These are phyloP conservation scores for Blechomonas ayalai DNA, from an alignment of 208 protist species.

Conservation along the genomic window DNA sequence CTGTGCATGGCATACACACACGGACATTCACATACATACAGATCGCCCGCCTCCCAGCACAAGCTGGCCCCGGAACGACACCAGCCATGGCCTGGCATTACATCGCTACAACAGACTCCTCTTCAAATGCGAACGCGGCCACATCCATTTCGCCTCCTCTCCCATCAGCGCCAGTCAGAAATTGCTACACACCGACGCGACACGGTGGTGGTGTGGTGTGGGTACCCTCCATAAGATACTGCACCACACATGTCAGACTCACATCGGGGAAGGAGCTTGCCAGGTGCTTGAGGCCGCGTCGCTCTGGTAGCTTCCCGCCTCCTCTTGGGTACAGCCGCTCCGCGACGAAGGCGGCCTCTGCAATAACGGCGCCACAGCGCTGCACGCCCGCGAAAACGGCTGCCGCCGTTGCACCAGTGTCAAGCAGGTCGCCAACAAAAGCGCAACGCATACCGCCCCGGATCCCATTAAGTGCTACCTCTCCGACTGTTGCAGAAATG, in stretches of 20 bases:
- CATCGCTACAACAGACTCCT: no score
- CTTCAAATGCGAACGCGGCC: no score
- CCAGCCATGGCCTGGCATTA: no score
- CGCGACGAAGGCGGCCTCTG: slow-evolving; percentile 16
- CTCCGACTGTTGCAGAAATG: slow-evolving; percentile 19
- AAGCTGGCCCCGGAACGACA: no score
- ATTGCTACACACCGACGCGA: slow-evolving; percentile 6
- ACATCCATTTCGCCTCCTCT: background rate
- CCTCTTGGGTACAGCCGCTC: slow-evolving; percentile 26
- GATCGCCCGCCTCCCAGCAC: no score
- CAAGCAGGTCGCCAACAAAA: slow-evolving; percentile 40
- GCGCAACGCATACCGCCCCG: slow-evolving; percentile 12
- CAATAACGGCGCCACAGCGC: slow-evolving; percentile 11
- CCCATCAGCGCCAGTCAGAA: background rate
- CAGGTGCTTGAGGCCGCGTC: slow-evolving; percentile 18
- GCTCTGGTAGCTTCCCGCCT: slow-evolving; percentile 7
- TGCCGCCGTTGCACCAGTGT: slow-evolving; percentile 27
- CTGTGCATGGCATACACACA: background rate
- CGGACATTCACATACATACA: no score
- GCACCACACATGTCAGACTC: slow-evolving; percentile 12
- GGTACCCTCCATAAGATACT: slow-evolving; percentile 19
- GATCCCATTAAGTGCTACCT: slow-evolving; percentile 16
- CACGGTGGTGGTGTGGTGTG: slow-evolving; percentile 6
- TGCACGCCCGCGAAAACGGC: slow-evolving; percentile 17
- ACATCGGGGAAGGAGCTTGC: slow-evolving; percentile 10